These are phyloP conservation scores for Saitozyma podzolica DNA, from an alignment of 768 basidiomycete genomes.

Conservation along the genomic window DNA sequence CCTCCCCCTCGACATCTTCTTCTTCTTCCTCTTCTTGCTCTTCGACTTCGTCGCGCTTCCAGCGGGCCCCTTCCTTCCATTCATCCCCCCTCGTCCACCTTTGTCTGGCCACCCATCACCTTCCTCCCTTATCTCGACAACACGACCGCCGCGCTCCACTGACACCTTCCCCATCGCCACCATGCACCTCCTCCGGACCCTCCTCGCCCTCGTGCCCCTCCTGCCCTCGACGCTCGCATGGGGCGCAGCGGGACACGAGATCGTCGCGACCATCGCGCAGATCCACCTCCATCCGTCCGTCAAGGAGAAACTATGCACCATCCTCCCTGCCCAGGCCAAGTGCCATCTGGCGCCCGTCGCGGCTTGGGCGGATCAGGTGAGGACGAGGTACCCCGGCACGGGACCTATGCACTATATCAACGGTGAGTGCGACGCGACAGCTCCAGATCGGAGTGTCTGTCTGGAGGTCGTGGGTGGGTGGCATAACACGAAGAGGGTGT, in stretches of 20 bases:
- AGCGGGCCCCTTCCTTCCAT: no score
- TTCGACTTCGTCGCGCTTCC: no score
- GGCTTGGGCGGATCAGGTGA: slow-evolving; percentile 80
- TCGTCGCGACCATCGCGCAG: slow-evolving; percentile 90
- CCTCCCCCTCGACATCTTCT: no score
- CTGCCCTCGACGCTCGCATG: slow-evolving; percentile 39
- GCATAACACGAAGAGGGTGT: no score
- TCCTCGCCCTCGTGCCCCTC: slow-evolving; percentile 2
- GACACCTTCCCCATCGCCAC: no score
- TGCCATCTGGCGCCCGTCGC: slow-evolving; percentile 84
- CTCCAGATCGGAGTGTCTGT: background rate
- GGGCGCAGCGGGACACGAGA: slow-evolving; percentile 71
- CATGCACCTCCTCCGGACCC: no score
- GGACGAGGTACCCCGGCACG: slow-evolving; percentile 51
- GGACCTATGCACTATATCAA: slow-evolving; percentile 53
- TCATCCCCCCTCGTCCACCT: no score
- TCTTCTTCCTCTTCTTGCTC: no score
- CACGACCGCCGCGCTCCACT: no score
- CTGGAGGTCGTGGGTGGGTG: no score
- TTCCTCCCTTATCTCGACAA: no score
- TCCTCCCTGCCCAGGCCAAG: slow-evolving; percentile 61
- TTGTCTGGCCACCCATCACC: no score
- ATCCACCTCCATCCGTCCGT: slow-evolving; percentile 78
- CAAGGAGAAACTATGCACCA: slow-evolving; percentile 65
- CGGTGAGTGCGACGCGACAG: slow-evolving; percentile 27